A percentile compares a stretch with the other conserved stretches of the same genome.
Evolutionary conservation across 2,329 filamentous ascomycete genomes (phyloP).

Genomic region (Aspergillus unguis): DNA sequence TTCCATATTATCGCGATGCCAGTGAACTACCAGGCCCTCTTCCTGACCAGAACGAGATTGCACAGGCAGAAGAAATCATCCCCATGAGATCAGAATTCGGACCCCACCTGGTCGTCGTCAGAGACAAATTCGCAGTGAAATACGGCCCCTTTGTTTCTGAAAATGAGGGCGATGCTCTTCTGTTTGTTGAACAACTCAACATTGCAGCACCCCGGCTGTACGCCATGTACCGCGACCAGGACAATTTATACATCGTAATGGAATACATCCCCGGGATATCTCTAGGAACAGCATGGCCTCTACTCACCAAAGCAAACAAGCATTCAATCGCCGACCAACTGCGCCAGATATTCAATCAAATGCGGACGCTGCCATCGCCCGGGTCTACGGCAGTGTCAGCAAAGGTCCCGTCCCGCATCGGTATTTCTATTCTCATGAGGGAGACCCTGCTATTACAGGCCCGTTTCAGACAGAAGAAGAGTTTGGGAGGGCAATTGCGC

Average conservation of each 20-base stretch:
- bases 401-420: constrained; percentile 20
- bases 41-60: constrained; percentile 15
- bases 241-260: constrained; percentile 21
- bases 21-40: neutral
- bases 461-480: constrained; percentile 21
- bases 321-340: constrained; percentile 14
- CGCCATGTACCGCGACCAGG: constrained; percentile 19
- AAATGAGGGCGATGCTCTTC: constrained; percentile 22
- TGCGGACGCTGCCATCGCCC: constrained; percentile 20
- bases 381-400: constrained; percentile 20
- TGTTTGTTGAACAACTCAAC: constrained; percentile 20
- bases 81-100: constrained; percentile 14
- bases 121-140: constrained; percentile 21
- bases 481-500: constrained; percentile 19
- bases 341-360: constrained; percentile 17
- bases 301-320: constrained; percentile 17
- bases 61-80: constrained; percentile 12
- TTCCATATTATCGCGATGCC: neutral
- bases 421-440: constrained; percentile 21
- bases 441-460: constrained; percentile 14
- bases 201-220: constrained; percentile 20
- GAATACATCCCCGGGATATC: constrained; percentile 14
- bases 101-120: constrained; percentile 16
- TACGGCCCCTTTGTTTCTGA: constrained; percentile 20
- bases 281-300: constrained; percentile 15